Percentiles rank a stretch among this genome's conserved stretches.
phyloP scores from a whole-genome alignment of 2,329 filamentous ascomycete species.

The Pezicula neosporulosa region DNA sequence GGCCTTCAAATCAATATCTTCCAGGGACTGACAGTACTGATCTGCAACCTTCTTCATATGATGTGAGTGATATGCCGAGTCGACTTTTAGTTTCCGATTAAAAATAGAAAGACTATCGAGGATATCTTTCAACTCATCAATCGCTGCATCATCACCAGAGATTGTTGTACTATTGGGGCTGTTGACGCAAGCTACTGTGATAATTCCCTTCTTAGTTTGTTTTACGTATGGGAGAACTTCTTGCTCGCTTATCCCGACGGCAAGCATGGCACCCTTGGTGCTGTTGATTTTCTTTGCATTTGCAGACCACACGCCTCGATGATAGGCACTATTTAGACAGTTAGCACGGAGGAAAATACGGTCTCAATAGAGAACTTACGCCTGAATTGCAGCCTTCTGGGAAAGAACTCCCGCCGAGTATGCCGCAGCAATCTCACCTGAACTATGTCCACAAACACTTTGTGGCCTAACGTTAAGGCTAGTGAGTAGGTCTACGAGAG shows the following conservation, averaged over 20 bases:
- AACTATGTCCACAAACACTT: slow-evolving; percentile 39
- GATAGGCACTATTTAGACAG: slow-evolving; percentile 30
- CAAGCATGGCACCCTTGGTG: slow-evolving; percentile 47
- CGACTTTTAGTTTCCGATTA: slow-evolving; percentile 13
- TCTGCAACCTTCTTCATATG: slow-evolving; percentile 23
- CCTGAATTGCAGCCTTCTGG: slow-evolving; percentile 29
- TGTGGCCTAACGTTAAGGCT: slow-evolving; percentile 34
- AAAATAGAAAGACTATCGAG: slow-evolving; percentile 16
- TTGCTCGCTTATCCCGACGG: slow-evolving; percentile 34
- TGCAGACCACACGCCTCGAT: slow-evolving; percentile 27
- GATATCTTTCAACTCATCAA: slow-evolving; percentile 6
- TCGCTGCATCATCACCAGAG: slow-evolving; percentile 8
- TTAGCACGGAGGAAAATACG: no score
- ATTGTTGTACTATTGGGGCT: slow-evolving; percentile 13
- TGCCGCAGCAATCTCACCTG: slow-evolving; percentile 43
- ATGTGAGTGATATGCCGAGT: slow-evolving; percentile 21
- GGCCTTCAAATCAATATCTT: neutral
- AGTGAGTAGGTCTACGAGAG: slow-evolving; percentile 36
- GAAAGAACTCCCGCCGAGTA: slow-evolving; percentile 32
- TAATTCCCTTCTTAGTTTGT: neutral
- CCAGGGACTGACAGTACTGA: slow-evolving; percentile 11
- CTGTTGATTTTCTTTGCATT: slow-evolving; percentile 1
- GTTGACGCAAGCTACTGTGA: slow-evolving; percentile 27
- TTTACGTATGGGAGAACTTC: slow-evolving; percentile 6
- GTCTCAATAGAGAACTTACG: slow-evolving; percentile 20